phyloP scores from a whole-genome alignment of 2,329 filamentous ascomycete species.

The Aspergillus pseudoglaucus region DNA sequence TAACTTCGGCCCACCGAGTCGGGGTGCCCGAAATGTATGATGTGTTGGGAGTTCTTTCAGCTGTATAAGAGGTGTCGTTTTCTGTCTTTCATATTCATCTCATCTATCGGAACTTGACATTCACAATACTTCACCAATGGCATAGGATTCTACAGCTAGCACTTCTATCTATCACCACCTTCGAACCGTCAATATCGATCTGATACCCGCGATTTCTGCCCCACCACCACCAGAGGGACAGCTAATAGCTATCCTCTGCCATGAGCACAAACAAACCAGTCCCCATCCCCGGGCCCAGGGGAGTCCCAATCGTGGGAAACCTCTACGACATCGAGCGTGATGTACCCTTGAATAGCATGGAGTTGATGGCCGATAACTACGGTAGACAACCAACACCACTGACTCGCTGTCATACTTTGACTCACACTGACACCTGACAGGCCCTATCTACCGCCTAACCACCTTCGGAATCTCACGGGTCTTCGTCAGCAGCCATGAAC shows the following conservation, averaged over 20 bases:
- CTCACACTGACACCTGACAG: constrained; percentile 24
- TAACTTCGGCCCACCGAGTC: too few relatives aligned
- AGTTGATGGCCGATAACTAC: constrained; percentile 57
- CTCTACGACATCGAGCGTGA: constrained; percentile 55
- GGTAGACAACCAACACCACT: constrained; percentile 38
- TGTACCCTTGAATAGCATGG: constrained; percentile 51
- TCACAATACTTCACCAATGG: too few relatives aligned
- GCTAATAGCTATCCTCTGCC: background rate
- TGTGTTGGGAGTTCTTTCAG: too few relatives aligned
- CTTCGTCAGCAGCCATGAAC: constrained; percentile 46
- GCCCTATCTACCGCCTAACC: constrained; percentile 54
- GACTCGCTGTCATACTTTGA: background rate
- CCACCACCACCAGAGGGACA: background rate
- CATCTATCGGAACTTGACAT: too few relatives aligned
- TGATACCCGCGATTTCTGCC: background rate
- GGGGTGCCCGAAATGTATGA: too few relatives aligned
- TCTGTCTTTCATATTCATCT: too few relatives aligned
- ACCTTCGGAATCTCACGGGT: constrained; percentile 43
- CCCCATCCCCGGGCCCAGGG: constrained; percentile 58
- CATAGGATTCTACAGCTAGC: too few relatives aligned
- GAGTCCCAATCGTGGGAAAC: constrained; percentile 61
- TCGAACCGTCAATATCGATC: background rate
- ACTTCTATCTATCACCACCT: too few relatives aligned
- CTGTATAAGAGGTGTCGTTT: too few relatives aligned
- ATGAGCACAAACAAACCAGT: constrained; percentile 15